phyloP scores from a whole-genome alignment of 2,329 filamentous ascomycete species.

The Macrophomina phaseolina region DNA sequence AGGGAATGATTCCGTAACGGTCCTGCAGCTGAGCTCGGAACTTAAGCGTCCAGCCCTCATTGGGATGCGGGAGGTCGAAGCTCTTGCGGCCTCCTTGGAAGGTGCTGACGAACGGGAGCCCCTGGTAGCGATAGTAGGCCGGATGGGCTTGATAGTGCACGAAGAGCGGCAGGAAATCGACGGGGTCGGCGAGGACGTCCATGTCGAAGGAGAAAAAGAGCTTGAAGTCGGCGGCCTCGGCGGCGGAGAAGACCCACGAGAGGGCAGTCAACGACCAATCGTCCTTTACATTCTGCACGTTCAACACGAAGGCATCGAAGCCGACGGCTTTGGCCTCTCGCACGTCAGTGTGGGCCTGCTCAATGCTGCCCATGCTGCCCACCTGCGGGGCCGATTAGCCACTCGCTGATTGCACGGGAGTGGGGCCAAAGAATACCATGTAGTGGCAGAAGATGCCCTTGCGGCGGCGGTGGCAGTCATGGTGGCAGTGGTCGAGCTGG shows the following conservation, averaged over 20 bases:
- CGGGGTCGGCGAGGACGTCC: conserved; percentile 33
- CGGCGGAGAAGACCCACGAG: conserved; percentile 38
- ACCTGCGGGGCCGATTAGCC: conserved; percentile 3
- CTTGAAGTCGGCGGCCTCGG: conserved; percentile 38
- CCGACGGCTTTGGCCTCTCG: conserved; percentile 37
- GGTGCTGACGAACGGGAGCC: conserved; percentile 41
- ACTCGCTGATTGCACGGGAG: neutral
- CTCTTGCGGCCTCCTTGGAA: conserved; percentile 38
- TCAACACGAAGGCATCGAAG: conserved; percentile 25
- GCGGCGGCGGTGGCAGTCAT: conserved; percentile 18
- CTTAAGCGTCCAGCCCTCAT: conserved; percentile 21
- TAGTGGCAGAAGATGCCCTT: conserved; percentile 24
- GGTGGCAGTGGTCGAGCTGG: conserved; percentile 9
- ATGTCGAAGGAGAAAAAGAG: conserved; percentile 49
- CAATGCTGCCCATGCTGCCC: conserved; percentile 24
- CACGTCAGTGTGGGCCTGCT: conserved; percentile 33
- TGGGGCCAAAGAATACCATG: neutral
- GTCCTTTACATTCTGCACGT: conserved; percentile 33
- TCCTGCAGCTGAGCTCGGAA: conserved; percentile 33
- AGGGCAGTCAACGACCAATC: conserved; percentile 39
- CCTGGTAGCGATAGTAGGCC: conserved; percentile 39
- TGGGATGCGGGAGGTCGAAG: conserved; percentile 21
- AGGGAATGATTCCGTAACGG: conserved; percentile 35
- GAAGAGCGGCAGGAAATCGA: conserved; percentile 38
- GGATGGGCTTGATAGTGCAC: conserved; percentile 32